A percentile compares a stretch with the other conserved stretches of the same genome.
Evolutionary conservation across 2,329 filamentous ascomycete genomes (phyloP).

Genomic region (Sarocladium strictum): DNA sequence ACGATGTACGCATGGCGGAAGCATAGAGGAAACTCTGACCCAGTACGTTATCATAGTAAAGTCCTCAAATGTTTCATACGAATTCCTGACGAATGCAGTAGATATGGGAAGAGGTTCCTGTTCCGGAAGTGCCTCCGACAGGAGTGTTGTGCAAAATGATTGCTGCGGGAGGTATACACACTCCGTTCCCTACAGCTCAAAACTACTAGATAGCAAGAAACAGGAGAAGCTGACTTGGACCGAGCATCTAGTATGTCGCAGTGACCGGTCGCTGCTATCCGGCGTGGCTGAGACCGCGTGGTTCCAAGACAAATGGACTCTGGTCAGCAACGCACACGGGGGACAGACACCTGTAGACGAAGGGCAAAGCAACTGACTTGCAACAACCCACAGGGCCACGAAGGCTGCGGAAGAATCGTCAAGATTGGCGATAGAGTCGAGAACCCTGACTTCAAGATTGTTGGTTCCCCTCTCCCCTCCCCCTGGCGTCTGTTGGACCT

Average conservation of each 20-base stretch:
- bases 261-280: neutral
- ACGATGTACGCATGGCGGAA: conserved; percentile 31
- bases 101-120: conserved; percentile 4
- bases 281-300: neutral
- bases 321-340: neutral
- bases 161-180: conserved; percentile 2
- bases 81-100: neutral
- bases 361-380: too few species aligned
- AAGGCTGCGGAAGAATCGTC: conserved; percentile 5
- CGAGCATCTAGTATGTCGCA: neutral
- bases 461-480: neutral
- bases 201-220: too few species aligned
- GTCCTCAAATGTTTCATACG: neutral
- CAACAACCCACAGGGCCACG: conserved; percentile 4
- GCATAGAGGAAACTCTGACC: conserved; percentile 21
- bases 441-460: conserved; percentile 5
- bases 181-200: too few species aligned
- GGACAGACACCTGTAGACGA: neutral
- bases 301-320: conserved; percentile 3
- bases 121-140: neutral
- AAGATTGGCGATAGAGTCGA: neutral
- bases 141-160: conserved; percentile 5
- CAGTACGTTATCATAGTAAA: neutral
- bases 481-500: too few species aligned
- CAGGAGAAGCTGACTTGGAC: too few species aligned